Evolutionary conservation across 164 flowering plant species (phyloP), one percentile per base, ranked within the genome.

Genomic region (Piper longum): DNA sequence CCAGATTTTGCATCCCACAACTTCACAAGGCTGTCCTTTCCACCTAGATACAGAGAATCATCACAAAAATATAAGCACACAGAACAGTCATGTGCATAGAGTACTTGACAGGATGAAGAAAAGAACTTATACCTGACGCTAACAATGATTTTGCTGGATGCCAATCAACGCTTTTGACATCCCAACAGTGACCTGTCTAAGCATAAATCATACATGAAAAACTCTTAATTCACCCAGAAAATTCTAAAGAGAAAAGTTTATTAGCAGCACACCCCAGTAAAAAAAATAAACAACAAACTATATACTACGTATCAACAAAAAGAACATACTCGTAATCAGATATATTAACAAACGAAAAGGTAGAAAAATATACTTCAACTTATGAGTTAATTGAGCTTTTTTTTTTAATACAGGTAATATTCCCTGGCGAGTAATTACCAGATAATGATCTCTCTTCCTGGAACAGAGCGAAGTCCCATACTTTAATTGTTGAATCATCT

Each of bases 161-260:
- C 99, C 99, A 95, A 64, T 95, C 98, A 73, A 95, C 99, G 81
- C 91, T 85, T 84, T 95, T 95, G 64, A 89, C 98, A 84, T 95
- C 99, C 99, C 99, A 91, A 71, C 97, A 96, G 80, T 95, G 99
- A 86, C 99, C 99, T 95, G 99, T 81, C 89, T 88, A 90, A 84
- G 96, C 86, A 85, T 76, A 88, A 91, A 73, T 63, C 71, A 71
- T 70, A 76, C 16, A 72, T 39, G 62, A 41, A 71, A 67, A 59
- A 73, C 62, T 74, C 83, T 80, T 74, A 77, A 76, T 77, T 79
- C 74, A 80, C 56, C 65, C 61, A 76, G 70, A 62, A 68, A 62
- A 70, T 48, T 42, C 17, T 48, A 12, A 8, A 48, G 14, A 48
- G 14, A 14, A 14, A 48, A 4, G 7, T 2, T 14, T 14, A 48